Evolutionary conservation across 257 asterid genomes (phyloP), one percentile per base, ranked within the genome.

Genomic region (Solanum lignicaule): DNA sequence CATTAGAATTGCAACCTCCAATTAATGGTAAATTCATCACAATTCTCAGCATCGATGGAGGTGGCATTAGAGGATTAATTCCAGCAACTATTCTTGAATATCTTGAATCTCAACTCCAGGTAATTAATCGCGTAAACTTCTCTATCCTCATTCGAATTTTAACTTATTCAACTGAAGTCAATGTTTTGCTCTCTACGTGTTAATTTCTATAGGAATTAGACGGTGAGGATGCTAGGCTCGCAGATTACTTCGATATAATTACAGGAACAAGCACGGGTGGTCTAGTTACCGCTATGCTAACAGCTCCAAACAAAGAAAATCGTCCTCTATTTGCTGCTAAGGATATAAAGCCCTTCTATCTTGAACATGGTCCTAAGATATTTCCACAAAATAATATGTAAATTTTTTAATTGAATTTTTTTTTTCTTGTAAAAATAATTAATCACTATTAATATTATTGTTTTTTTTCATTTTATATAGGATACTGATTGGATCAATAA

Each of bases 191-290:
- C 0, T 46, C 21, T 48, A 48, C 60, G 9, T 48, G 20, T 48
- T 48, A 15, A 48, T 48, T 48, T 48, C 3, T 0, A 20, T 73
- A 94, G 97, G 91, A 91, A 72, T 69, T 93, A n/a, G 94, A 93
- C 5, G 97, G 95, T 0, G 83, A 87, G 36, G 85, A 90, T 10
- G 93, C 89, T 1, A 88, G 97, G 29, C 78, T 94, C 0, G 97
- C 94, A 1, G 95, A 94, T 82, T 94, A 94, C 75, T 92, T 94
- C 32, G 97, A 94, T 39, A 86, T 94, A 48, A 91, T 94, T 6
- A 89, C 95, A 3, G 97, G 97, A 62, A 90, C 92, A 2, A 94
- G 97, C 89, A 94, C 97, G 5, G 95, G 97, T 10, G 97, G 97
- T 9, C 94, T 94, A 2, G 92, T 94, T 1, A 90, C 97, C 0